phyloP scores from a whole-genome alignment of 192 early-diverging fungal genomes.

The Backusella liffmaniae region DNA sequence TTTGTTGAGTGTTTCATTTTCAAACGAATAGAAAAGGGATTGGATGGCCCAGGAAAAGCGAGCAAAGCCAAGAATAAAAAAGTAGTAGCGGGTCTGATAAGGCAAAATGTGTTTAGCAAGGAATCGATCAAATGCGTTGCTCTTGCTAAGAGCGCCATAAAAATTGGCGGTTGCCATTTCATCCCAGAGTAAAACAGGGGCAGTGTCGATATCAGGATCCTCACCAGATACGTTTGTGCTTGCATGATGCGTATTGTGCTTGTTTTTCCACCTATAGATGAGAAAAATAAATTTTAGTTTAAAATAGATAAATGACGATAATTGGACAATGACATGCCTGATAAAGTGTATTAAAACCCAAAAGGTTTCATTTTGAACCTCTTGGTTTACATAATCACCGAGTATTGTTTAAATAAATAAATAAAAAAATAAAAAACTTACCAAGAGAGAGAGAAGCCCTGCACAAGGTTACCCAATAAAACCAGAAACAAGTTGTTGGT shows the following conservation, averaged over 20 bases:
- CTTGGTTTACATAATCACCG: background rate
- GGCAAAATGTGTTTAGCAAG: constrained; percentile 49
- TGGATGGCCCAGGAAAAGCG: constrained; percentile 73
- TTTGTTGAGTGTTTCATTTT: constrained; percentile 46
- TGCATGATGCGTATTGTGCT: constrained; percentile 86
- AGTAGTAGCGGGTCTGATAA: constrained; percentile 61
- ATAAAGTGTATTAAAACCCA: background rate
- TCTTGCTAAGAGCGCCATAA: constrained; percentile 45
- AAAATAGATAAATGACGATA: background rate
- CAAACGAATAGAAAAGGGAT: constrained; percentile 58
- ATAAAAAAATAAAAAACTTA: constrained; percentile 13
- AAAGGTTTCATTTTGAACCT: background rate
- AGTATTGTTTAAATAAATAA: background rate
- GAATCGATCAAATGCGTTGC: constrained; percentile 53
- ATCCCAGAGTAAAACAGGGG: constrained; percentile 77
- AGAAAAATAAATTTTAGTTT: background rate
- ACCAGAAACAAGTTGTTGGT: constrained; percentile 64
- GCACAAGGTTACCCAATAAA: constrained; percentile 70
- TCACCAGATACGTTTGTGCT: constrained; percentile 74
- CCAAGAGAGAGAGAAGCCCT: constrained; percentile 78
- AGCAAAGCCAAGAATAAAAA: constrained; percentile 73
- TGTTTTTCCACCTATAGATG: constrained; percentile 73
- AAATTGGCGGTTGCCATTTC: constrained; percentile 56
- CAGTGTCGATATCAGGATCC: constrained; percentile 86
- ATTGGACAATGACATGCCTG: background rate